Evolutionary conservation across 805 yeast species (phyloP), one percentile per base, ranked within the genome.

Genomic region (Maudiozyma pseudohumilis): DNA sequence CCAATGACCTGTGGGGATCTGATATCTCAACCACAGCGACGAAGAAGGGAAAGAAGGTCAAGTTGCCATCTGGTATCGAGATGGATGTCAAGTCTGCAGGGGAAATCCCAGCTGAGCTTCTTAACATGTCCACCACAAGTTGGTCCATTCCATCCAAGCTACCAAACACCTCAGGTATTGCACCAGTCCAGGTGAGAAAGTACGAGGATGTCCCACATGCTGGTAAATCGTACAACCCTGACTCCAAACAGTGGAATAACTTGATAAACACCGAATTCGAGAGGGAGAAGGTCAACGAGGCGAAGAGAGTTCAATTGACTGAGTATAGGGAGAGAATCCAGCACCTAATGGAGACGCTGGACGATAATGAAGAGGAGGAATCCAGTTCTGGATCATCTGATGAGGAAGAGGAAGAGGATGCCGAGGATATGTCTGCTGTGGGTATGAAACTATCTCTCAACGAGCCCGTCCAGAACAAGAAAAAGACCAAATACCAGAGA

Each of bases 201-300:
- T 50, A 63, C 33, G 77, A 68, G 15, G 58, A 48, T 2, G 40
- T 77, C 3, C 87, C 95, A 10, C 79, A 80, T 49, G 92, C 80
- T 2, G 97, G 97, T 39, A 83, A 81, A 57, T 88, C 97, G 2
- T 92, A 60, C 29, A 92, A 92, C 55, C 98, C 98, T 19, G 71
- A 89, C 10, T 66, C 78, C 45, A 81, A 79, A 39, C 75, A 82
- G 20, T 92, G 98, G 98, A 75, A 76, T 49, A 61, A 59, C 15
- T 68, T 88, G 48, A 73, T 92, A 36, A 65, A 73, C 37, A 64
- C 68, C 38, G 96, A 87, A 60, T 79, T 69, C 48, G 68, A 56
- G 36, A 65, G 68, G 38, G 94, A 86, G 52, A 74, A 75, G 51
- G 68, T 72, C 35, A 72, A 68, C 39, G 96, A 85, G 49, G 74